phyloP scores from a whole-genome alignment of 2,329 filamentous ascomycete species.

The Mycosphaerella sp. region DNA sequence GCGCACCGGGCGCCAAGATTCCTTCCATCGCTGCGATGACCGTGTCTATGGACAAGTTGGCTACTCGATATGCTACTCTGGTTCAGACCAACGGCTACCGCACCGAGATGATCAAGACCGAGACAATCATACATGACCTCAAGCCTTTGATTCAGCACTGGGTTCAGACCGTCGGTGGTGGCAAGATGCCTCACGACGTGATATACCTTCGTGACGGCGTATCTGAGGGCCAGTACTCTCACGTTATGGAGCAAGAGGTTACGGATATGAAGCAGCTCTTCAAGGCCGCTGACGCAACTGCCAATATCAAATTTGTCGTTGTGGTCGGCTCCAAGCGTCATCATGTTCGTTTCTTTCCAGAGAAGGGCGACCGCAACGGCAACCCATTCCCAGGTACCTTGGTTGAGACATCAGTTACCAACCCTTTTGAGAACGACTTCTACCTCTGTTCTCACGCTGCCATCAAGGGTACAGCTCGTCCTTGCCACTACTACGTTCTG shows the following conservation, averaged over 20 bases:
- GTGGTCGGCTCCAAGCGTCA: conserved; percentile 90
- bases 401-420: conserved; percentile 83
- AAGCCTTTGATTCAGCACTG: conserved; percentile 58
- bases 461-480: conserved; percentile 89
- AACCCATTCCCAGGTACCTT: conserved; percentile 84
- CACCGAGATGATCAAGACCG: conserved; percentile 66
- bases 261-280: conserved; percentile 56
- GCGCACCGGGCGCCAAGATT: conserved; percentile 59
- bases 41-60: conserved; percentile 66
- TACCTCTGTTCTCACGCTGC: conserved; percentile 67
- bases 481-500: conserved; percentile 79
- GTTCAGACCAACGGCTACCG: conserved; percentile 79
- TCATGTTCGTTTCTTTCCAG: conserved; percentile 87
- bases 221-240: conserved; percentile 74
- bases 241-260: conserved; percentile 76
- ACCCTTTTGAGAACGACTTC: conserved; percentile 87
- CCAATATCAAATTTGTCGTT: conserved; percentile 67
- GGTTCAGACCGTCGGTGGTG: conserved; percentile 50
- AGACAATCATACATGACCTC: conserved; percentile 60
- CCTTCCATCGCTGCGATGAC: conserved; percentile 81
- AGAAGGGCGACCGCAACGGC: conserved; percentile 63
- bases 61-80: conserved; percentile 69
- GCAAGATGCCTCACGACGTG: conserved; percentile 62
- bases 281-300: conserved; percentile 31
- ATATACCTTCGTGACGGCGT: conserved; percentile 95